Evolutionary conservation across 2,329 filamentous ascomycete species (phyloP).

Genomic region (Lachnellula subtilissima): DNA sequence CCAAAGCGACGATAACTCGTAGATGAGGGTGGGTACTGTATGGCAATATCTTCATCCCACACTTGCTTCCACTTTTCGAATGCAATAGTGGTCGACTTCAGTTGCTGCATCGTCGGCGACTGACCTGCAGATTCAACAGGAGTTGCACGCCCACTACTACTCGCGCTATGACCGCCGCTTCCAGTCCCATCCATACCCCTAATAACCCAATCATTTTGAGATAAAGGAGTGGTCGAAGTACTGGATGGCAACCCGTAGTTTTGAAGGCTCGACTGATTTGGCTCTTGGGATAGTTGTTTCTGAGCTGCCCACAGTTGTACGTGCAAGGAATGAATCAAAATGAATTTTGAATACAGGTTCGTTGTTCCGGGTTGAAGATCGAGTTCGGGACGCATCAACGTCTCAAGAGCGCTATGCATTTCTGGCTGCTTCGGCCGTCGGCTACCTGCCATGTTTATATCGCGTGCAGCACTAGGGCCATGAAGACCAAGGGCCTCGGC

Average conservation of each 20-base stretch:
- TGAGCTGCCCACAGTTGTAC: conserved; percentile 53
- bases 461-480: conserved; percentile 50
- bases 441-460: conserved; percentile 57
- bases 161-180: conserved; percentile 40
- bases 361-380: conserved; percentile 61
- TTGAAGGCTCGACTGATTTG: conserved; percentile 13
- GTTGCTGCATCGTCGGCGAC: conserved; percentile 39
- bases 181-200: conserved; percentile 37
- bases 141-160: conserved; percentile 42
- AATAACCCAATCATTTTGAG: conserved; percentile 54
- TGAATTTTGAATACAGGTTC: conserved; percentile 69
- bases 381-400: conserved; percentile 54
- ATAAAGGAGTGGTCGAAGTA: conserved; percentile 51
- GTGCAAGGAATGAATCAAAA: conserved; percentile 65
- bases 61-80: conserved; percentile 67
- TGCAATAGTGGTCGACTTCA: conserved; percentile 47
- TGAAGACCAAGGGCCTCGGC: conserved; percentile 60
- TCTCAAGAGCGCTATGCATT: conserved; percentile 55
- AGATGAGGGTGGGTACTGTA: conserved; percentile 58
- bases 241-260: conserved; percentile 32
- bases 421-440: conserved; percentile 60
- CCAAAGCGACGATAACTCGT: conserved; percentile 57
- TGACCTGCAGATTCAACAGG: conserved; percentile 37
- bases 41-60: conserved; percentile 66
- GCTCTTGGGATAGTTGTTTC: conserved; percentile 36